Percentiles rank a stretch among this genome's conserved stretches.
These are phyloP conservation scores for Parasitella parasitica DNA, from an alignment of 371 early-diverging fungal species.

Conservation along the genomic window DNA sequence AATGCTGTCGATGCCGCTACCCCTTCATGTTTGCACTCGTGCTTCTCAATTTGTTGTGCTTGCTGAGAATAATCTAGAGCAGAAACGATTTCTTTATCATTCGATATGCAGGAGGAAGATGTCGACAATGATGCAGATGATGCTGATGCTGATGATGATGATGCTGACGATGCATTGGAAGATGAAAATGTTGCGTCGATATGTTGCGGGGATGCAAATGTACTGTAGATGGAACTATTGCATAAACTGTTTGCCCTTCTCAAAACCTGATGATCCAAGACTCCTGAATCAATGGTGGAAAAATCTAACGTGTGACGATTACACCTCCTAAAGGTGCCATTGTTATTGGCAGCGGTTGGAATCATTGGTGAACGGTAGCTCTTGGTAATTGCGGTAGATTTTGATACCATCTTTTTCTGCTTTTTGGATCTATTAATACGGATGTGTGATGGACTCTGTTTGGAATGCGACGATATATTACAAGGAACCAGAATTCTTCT, in stretches of 20 bases:
- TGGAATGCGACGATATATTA: conserved; percentile 11
- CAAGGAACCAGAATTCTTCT: conserved; percentile 3
- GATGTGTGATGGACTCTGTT: background rate
- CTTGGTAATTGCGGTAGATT: background rate
- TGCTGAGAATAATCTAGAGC: background rate
- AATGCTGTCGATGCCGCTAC: too few relatives aligned
- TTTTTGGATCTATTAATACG: background rate
- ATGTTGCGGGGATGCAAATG: background rate
- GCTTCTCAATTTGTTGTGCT: background rate
- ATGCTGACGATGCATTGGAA: background rate
- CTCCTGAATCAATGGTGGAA: background rate
- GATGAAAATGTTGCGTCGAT: background rate
- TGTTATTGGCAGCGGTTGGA: background rate
- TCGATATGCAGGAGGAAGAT: background rate
- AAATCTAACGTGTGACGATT: conserved; percentile 9
- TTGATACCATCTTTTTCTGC: conserved; percentile 1
- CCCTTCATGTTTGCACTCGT: background rate
- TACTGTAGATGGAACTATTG: conserved; percentile 12
- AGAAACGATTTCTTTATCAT: background rate
- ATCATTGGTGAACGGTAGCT: background rate
- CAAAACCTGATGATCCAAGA: background rate
- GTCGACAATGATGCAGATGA: background rate
- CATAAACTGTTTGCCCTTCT: conserved; percentile 16
- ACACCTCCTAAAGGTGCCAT: conserved; percentile 1
- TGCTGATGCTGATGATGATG: background rate